Base-by-base conservation (phyloP, 345 rosid species). In the Abelmoschus esculentus region DNA sequence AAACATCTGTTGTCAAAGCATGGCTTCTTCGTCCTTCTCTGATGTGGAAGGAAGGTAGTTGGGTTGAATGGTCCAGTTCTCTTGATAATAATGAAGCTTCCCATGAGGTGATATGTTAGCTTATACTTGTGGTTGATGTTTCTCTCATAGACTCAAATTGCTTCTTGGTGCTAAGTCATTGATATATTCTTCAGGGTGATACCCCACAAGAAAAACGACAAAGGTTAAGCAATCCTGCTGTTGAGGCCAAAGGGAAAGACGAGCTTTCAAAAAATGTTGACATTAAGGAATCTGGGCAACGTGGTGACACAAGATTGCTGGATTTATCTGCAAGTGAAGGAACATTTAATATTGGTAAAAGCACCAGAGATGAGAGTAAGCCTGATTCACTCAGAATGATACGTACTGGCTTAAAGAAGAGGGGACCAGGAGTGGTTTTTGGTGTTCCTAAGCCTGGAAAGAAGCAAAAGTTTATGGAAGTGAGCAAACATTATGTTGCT, bases 391-490 rank as follows among this genome's bases (percentile, higher is more conserved):
- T 76, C 55, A 84, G 90, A 79, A 85, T 76, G 82, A 76, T 73
- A 22, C 82, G 98, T 67, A 84, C 90, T 61, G 97, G 95, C 46
- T 78, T 87, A 77, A 96, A 88, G 75, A 92, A 82, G 86, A 93
- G 86, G 81, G 96, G 95, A 73, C 83, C 99, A 19, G 82, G 82
- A 77, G 89, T 83, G 68, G 67, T 87, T 60, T 85, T 89, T 73
- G 99, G 99, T 55, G 89, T 96, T 72, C 99, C 99, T 49, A 92
- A 90, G 78, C 99, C 98, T 69, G 98, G 99, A 72, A 96, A 92
- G 84, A 96, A 89, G 75, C 84, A 91, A 77, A 96, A 96, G 80
- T 92, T 92, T 75, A 96, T 96, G 98, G 98, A 96, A 49, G 99
- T 96, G 58, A 92, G 99, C 86, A 90, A 87, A 77, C 99, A 92